Conservation (phyloP, 2,329 filamentous ascomycete genomes). For the Ceratocystiopsis sp. region DNA sequence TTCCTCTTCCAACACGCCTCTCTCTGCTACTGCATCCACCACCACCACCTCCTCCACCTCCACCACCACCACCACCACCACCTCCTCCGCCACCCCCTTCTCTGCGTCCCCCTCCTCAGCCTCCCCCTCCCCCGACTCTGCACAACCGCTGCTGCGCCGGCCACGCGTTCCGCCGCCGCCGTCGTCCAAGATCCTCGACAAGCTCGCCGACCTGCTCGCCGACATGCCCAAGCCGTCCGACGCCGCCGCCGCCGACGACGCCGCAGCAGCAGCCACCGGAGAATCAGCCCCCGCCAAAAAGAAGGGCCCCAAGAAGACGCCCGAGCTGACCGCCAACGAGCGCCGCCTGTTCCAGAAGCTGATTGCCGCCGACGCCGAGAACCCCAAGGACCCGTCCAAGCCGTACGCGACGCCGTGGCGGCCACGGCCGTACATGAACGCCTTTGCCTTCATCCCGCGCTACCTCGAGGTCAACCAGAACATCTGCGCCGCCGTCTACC, state of each 20-base stretch:
- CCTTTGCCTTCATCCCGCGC: conserved; percentile 86
- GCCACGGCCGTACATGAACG: conserved; percentile 70
- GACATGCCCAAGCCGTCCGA: background rate
- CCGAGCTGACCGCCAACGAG: conserved; percentile 30
- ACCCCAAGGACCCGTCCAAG: conserved; percentile 59
- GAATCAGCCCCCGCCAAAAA: background rate
- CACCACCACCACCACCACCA: conserved; percentile 10
- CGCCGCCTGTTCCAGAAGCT: conserved; percentile 35
- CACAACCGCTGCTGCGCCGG: background rate
- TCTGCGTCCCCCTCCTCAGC: background rate
- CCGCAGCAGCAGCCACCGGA: background rate
- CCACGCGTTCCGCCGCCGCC: conserved; percentile 21
- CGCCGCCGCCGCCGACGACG: too few species aligned
- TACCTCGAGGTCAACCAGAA: conserved; percentile 98
- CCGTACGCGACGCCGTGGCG: conserved; percentile 86
- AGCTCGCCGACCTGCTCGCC: conserved; percentile 33
- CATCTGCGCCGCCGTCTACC: conserved; percentile 86
- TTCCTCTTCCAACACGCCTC: background rate
- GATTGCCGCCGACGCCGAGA: conserved; percentile 49
- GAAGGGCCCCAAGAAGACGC: background rate
- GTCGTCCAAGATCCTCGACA: conserved; percentile 26
- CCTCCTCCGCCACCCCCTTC: too few species aligned
- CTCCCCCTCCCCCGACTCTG: background rate
- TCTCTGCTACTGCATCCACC: too few species aligned
- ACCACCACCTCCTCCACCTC: conserved; percentile 3